phyloP scores from a whole-genome alignment of 306 rosid genomes.

The Sesbania bispinosa region DNA sequence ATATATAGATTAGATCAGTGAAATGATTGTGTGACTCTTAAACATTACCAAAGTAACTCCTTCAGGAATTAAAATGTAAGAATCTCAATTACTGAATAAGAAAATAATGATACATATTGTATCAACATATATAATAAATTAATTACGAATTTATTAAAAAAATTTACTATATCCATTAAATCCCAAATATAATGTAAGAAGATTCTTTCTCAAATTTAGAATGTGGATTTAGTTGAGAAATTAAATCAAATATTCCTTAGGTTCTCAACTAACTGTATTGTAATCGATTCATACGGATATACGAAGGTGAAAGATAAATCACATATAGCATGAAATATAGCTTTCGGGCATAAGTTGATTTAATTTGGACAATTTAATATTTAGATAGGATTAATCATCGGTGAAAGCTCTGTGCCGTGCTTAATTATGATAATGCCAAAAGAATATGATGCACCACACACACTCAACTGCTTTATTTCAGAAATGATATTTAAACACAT shows the following conservation, averaged over 20 bases:
- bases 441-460: not conserved
- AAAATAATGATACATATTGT: not conserved
- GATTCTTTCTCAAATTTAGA: not conserved
- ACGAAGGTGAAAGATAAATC: not conserved
- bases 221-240: constrained; percentile 25
- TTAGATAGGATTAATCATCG: not conserved
- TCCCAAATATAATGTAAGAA: not conserved
- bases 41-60: too few species aligned
- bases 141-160: not conserved
- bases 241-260: constrained; percentile 1
- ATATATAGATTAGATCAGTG: too few species aligned
- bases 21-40: not conserved
- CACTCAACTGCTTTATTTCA: not conserved
- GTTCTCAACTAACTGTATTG: not conserved
- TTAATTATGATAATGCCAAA: not conserved
- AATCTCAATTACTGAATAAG: not conserved
- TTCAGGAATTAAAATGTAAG: too few species aligned
- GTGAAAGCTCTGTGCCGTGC: too few species aligned
- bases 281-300: not conserved
- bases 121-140: not conserved
- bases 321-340: not conserved
- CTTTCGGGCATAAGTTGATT: not conserved
- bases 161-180: too few species aligned
- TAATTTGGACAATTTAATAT: not conserved
- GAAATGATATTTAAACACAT: too few species aligned